Evolutionary conservation across 1,284 basidiomycete genomes (phyloP), one percentile per base, ranked within the genome.

Genomic region (Cutaneotrichosporon cavernicola): DNA sequence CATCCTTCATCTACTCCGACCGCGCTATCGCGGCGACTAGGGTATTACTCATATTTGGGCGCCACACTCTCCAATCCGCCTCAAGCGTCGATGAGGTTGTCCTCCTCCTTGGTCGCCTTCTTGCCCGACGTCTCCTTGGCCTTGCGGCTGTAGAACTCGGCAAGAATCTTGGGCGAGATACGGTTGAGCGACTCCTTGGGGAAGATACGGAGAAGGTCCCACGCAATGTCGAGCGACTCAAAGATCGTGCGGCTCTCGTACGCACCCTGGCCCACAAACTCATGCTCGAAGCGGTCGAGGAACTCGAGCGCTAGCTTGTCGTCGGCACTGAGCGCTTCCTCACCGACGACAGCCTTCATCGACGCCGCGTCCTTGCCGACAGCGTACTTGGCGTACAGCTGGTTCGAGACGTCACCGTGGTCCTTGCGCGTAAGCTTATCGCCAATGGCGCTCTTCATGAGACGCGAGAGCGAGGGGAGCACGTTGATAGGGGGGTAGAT

Each of bases 401-500:
- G 94, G 83, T 97, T 97, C 16, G 96, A 99, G 46, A 99, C 97
- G 82, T 99, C 97, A 75, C 92, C 90, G 80, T 99, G 97, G 82
- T 99, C 97, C 82, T 94, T 97, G 77, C 97, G 88, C 61, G 97
- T 99, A 75, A 98, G 85, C 82, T 92, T 89, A 81, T 97, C 96
- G 69, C 97, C 97, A 80, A 99, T 98, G 70, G 97, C 97, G 72
- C 90, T 92, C 88, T 99, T 99, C 97, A 99, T 99, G 77, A 99
- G 84, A 82, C 97, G 93, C 73, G 96, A 98, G 72, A 99, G 85
- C 66, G 97, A 99, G 60, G 97, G 97, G 53, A 99, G 86, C 68
- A 99, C 97, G 83, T 99, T 99, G 86, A 99, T 99, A 56, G 97
- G 97, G 51, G 97, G 97, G 84, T 98, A 99, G 81, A 99, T 96